These are phyloP conservation scores for Blastobotrys petasosporus DNA, from an alignment of 1,139 yeast genomes.

Conservation along the genomic window DNA sequence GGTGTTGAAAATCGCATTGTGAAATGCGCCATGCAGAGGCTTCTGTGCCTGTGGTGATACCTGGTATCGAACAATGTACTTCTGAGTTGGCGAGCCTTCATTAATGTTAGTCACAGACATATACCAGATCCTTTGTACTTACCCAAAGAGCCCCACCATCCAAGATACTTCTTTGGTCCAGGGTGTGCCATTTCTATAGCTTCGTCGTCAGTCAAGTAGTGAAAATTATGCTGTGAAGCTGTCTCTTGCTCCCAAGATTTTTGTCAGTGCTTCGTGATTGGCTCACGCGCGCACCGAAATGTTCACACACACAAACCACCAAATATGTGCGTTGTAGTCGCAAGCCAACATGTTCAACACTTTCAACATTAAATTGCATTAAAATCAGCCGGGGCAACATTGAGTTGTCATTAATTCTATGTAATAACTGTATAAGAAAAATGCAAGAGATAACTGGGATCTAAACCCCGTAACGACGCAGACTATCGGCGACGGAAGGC, in stretches of 20 bases:
- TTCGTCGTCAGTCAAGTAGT: conserved; percentile 1
- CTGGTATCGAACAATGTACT: conserved; percentile 52
- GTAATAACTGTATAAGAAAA: background rate
- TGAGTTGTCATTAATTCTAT: too few relatives aligned
- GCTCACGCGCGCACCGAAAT: too few relatives aligned
- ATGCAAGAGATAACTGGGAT: too few relatives aligned
- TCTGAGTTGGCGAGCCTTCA: conserved; percentile 68
- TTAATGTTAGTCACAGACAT: background rate
- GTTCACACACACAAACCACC: too few relatives aligned
- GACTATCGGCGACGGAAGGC: conserved; percentile 17
- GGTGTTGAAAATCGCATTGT: conserved; percentile 85
- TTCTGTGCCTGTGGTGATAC: conserved; percentile 92
- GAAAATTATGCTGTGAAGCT: too few relatives aligned
- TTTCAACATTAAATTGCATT: too few relatives aligned
- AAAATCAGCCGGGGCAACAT: too few relatives aligned
- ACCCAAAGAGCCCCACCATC: conserved; percentile 85
- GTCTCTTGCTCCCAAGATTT: too few relatives aligned
- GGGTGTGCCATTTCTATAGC: conserved; percentile 56
- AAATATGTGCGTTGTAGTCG: too few relatives aligned
- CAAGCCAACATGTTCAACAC: too few relatives aligned
- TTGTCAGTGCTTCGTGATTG: background rate
- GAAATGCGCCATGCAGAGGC: conserved; percentile 81
- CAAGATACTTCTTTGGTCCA: conserved; percentile 78
- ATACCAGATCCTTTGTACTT: too few relatives aligned
- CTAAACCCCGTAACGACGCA: conserved; percentile 21